These are phyloP conservation scores for Madurella fahalii DNA, from an alignment of 2,329 filamentous ascomycete genomes.

Conservation along the genomic window DNA sequence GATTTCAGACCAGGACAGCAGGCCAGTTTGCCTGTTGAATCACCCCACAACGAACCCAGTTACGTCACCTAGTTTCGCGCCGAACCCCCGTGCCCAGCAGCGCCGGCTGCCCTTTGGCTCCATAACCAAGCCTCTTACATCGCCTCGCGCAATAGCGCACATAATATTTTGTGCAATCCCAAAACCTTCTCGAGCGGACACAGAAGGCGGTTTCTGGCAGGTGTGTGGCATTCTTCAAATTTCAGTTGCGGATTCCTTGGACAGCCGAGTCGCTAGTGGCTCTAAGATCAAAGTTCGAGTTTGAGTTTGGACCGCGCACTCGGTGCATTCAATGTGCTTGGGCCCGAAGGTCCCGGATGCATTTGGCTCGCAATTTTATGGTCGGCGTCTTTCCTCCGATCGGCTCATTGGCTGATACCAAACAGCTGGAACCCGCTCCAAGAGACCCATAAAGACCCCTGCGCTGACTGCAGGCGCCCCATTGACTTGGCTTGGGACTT, in stretches of 20 bases:
- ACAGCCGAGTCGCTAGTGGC: too few relatives aligned
- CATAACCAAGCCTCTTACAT: not conserved
- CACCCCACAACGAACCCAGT: constrained; percentile 13
- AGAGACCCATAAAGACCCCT: constrained; percentile 1
- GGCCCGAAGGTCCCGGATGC: not conserved
- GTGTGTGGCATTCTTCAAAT: too few relatives aligned
- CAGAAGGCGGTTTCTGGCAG: too few relatives aligned
- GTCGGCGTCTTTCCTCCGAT: constrained; percentile 3
- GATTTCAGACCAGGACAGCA: constrained; percentile 1
- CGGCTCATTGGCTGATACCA: constrained; percentile 13
- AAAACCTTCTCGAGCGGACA: too few relatives aligned
- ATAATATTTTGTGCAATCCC: too few relatives aligned
- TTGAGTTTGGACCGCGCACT: not conserved
- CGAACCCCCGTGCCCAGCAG: constrained; percentile 1
- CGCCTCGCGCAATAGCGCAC: too few relatives aligned
- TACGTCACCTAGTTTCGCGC: constrained; percentile 17
- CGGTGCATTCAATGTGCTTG: not conserved
- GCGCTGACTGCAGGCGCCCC: not conserved
- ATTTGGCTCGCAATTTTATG: constrained; percentile 12
- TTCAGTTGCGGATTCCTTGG: too few relatives aligned
- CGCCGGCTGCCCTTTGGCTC: not conserved
- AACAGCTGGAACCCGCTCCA: not conserved
- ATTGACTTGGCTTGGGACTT: not conserved
- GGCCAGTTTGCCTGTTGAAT: constrained; percentile 12
- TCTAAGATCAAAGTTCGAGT: not conserved